A percentile compares a stretch with the other conserved stretches of the same genome.
Conservation (phyloP, 2,329 filamentous ascomycete genomes). For the Paecilomyces formosus region DNA sequence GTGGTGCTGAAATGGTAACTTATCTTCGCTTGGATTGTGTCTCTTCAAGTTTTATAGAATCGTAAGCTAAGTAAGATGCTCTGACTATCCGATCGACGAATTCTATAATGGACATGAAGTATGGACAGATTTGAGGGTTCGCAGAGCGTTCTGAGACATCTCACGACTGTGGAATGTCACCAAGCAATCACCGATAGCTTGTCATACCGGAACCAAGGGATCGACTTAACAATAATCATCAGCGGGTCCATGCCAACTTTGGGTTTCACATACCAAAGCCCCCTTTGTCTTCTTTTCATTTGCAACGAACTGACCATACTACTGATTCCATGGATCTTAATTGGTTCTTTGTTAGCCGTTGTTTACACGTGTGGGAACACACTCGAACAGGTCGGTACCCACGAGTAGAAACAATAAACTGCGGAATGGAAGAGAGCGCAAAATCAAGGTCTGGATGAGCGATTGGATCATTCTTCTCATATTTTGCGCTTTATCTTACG, state of each 20-base stretch:
- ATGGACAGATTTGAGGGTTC: neutral
- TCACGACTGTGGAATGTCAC: conserved; percentile 10
- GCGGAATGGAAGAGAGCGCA: neutral
- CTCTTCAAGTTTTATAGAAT: no score
- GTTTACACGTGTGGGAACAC: neutral
- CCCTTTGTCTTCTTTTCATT: neutral
- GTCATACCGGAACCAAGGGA: neutral
- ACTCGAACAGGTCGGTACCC: neutral
- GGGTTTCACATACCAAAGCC: conserved; percentile 6
- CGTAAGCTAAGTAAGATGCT: no score
- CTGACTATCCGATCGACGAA: no score
- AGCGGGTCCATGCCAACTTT: conserved; percentile 1
- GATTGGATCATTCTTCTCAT: neutral
- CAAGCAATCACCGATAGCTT: neutral
- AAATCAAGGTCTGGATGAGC: neutral
- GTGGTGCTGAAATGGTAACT: no score
- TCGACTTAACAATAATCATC: neutral
- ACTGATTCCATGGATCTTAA: neutral
- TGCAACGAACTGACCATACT: neutral
- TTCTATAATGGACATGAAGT: neutral
- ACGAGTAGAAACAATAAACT: neutral
- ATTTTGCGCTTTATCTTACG: neutral
- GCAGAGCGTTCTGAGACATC: neutral
- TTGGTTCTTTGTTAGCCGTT: neutral
- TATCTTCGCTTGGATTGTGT: no score